phyloP scores from a whole-genome alignment of 495 filamentous ascomycete genomes.

The Clohesyomyces aquaticus region DNA sequence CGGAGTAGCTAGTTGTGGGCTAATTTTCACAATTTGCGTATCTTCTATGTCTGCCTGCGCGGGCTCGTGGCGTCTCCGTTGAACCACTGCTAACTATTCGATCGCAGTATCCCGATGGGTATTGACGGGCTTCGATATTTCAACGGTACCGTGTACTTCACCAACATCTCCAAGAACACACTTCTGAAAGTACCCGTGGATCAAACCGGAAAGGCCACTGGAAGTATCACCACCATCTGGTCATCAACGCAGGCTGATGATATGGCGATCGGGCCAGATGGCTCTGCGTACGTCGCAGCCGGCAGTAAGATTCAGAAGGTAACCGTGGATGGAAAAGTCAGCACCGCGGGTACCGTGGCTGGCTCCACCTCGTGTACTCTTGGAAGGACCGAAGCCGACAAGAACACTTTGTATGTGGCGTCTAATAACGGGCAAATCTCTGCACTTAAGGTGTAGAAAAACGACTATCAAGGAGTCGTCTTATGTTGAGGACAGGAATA shows the following conservation, averaged over 20 bases:
- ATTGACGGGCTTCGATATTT: conserved; percentile 33
- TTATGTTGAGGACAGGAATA: no score
- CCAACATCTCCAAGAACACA: conserved; percentile 53
- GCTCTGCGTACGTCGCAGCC: conserved; percentile 50
- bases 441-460: conserved; percentile 9
- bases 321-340: conserved; percentile 48
- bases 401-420: conserved; percentile 48
- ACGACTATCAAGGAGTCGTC: no score
- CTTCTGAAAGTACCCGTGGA: conserved; percentile 51
- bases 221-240: conserved; percentile 47
- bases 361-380: conserved; percentile 49
- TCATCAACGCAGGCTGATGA: conserved; percentile 52
- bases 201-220: conserved; percentile 47
- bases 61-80: no score
- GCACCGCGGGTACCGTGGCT: conserved; percentile 41
- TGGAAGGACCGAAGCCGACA: conserved; percentile 50
- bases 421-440: conserved; percentile 15
- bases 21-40: no score
- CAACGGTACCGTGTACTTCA: conserved; percentile 49
- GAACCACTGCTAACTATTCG: no score
- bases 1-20: no score
- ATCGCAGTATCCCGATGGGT: conserved; percentile 31
- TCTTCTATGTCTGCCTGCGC: no score
- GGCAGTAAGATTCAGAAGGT: conserved; percentile 48
- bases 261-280: conserved; percentile 49